Percentiles rank a stretch among this genome's conserved stretches.
Conservation (phyloP, 2,329 filamentous ascomycete species). For the Diaporthe sp. region DNA sequence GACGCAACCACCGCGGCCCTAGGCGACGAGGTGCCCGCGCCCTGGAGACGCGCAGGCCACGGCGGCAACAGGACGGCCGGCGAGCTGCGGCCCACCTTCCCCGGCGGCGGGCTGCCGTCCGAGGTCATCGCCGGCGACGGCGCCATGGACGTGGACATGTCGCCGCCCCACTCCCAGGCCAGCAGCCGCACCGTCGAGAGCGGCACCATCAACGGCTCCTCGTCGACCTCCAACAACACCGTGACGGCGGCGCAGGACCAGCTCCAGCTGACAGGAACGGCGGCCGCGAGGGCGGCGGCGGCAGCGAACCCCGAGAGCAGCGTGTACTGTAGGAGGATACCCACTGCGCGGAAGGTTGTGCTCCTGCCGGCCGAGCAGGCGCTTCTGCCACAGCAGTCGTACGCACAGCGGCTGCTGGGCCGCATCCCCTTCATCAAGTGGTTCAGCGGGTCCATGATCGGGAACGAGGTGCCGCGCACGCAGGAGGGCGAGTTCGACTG, state of each 20-base stretch:
- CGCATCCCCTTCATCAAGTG: slow-evolving; percentile 78
- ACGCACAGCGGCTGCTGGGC: slow-evolving; percentile 72
- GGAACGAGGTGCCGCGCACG: slow-evolving; percentile 78
- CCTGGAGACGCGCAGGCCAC: slow-evolving; percentile 40
- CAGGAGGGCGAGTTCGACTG: slow-evolving; percentile 85
- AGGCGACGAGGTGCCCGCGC: slow-evolving; percentile 43
- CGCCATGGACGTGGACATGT: slow-evolving; percentile 50
- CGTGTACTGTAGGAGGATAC: slow-evolving; percentile 72
- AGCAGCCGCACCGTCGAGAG: slow-evolving; percentile 72
- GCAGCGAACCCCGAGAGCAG: slow-evolving; percentile 47
- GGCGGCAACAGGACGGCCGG: slow-evolving; percentile 39
- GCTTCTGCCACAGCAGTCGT: slow-evolving; percentile 76
- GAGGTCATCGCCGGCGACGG: slow-evolving; percentile 38
- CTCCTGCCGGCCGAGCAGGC: slow-evolving; percentile 79
- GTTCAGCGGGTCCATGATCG: slow-evolving; percentile 81
- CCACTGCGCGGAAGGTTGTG: slow-evolving; percentile 73
- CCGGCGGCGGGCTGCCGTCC: slow-evolving; percentile 49
- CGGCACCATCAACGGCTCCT: slow-evolving; percentile 59
- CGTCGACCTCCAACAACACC: slow-evolving; percentile 61
- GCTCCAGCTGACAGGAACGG: slow-evolving; percentile 17
- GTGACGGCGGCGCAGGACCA: slow-evolving; percentile 47
- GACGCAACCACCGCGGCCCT: slow-evolving; percentile 58
- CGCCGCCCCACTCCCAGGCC: slow-evolving; percentile 58
- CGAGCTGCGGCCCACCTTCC: slow-evolving; percentile 51
- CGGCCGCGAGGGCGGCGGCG: not conserved